Base-by-base conservation (phyloP, 495 filamentous ascomycete genomes). In the Lentithecium fluviatile region DNA sequence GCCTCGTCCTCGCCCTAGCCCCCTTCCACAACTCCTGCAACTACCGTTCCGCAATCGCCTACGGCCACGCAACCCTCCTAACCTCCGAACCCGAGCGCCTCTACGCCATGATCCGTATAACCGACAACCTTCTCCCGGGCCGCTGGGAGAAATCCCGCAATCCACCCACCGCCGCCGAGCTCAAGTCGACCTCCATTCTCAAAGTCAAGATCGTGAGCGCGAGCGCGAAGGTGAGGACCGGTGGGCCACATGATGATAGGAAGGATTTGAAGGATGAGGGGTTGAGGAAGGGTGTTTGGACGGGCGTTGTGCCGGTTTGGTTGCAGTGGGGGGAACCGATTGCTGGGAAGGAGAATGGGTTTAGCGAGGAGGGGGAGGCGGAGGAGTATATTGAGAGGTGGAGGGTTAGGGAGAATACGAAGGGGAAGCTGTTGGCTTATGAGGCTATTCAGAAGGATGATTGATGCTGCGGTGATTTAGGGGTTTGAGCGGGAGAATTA, bases 1-100 rank as follows among this genome's bases (percentile, higher is more conserved):
- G 89, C 19, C 79, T 94, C 15, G 81, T 88, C 11, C 80, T 92
- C 70, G 85, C 62, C 37, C 56, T 70, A 13, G 61, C 88, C 0
- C 90, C 91, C 36, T 86, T 87, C 75, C 78, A 80, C 34, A 88
- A 95, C 76, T 87, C 79, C 70, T 91, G 88, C 77, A 96, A 96
- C 76, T 96, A 92, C 76, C 88, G 89, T 64, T 88, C 85, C 38
- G 89, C 87, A 13, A 72, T 88, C 29, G 78, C 93, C n/a, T 88
- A 91, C 70, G 91, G 91, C 6, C 82, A 84, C 66, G 91, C 89
- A 7, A 74, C 69, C 0, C 71, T 87, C 10, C 89, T 96, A 20
- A 81, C 79, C 15, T 4, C 82, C 56, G 70, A 74, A 2, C 80
- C 77, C 10, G 91, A 96, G 70, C 91, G 91, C 69, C 71, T 89